Evolutionary conservation across 176 grass and related monocot species (phyloP), one percentile per base, ranked within the genome.

Genomic region (Lolium multiflorum): DNA sequence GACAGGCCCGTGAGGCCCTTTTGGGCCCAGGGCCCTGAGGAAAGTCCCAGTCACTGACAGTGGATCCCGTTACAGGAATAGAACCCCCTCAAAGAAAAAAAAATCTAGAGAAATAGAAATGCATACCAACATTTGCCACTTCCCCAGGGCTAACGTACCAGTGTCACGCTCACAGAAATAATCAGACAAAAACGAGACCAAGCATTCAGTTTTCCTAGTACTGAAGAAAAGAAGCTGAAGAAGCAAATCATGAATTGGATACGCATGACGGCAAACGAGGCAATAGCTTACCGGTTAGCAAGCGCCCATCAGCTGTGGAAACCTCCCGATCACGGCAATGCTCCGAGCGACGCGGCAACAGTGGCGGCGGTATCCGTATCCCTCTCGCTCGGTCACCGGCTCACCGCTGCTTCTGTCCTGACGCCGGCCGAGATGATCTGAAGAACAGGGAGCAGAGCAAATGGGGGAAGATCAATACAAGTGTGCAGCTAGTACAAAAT

Each of bases 341-440:
- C 49, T 87, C 52, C 58, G 9, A 3, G 35, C 81, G 76, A 82
- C 85, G 85, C 70, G 43, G 52, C 52, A 63, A 85, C 82, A 84
- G 89, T 69, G 76, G 81, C 47, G n/a, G 41, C 17, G 58, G 66
- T 37, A 3, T 66, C 47, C 46, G 72, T 76, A 12, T 71, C 35
- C 11, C 11, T 39, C 24, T 31, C 72, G n/a, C 25, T 74, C 56
- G 65, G 18, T 35, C 31, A 35, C 80, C 68, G n/a, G n/a, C n/a
- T n/a, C n/a, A 17, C 81, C 57, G 61, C 85, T 60, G 59, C 85
- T 74, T 5, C 76, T 37, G 79, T 35, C 31, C 31, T 35, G 31
- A 35, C 31, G 31, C 31, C 31, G 31, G 77, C 13, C 17, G 51
- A 55, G 13, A 12, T 31, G 68, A 60, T 26, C 49, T 81, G 85